phyloP scores from a whole-genome alignment of 805 yeast species.

The Metschnikowia lochheadii region DNA sequence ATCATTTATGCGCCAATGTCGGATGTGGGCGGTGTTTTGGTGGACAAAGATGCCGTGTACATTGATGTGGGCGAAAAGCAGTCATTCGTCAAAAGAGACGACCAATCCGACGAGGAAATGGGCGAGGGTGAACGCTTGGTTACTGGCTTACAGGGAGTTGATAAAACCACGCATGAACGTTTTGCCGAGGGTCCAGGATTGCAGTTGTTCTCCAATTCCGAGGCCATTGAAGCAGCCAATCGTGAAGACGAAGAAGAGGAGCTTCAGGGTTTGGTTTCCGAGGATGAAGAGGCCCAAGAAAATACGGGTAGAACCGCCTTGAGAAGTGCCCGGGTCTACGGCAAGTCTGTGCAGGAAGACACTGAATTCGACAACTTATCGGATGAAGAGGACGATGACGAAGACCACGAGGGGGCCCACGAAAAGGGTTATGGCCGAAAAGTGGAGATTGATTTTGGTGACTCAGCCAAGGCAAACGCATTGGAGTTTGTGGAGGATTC shows the following conservation, averaged over 20 bases:
- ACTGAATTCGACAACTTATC: slow-evolving; percentile 40
- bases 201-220: slow-evolving; percentile 65
- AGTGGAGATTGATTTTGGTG: slow-evolving; percentile 47
- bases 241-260: slow-evolving; percentile 38
- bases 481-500: slow-evolving; percentile 46
- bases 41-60: slow-evolving; percentile 96
- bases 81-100: slow-evolving; percentile 32
- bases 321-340: slow-evolving; percentile 56
- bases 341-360: slow-evolving; percentile 47
- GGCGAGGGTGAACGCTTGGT: slow-evolving; percentile 88
- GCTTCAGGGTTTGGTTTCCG: slow-evolving; percentile 29
- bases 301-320: slow-evolving; percentile 61
- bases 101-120: slow-evolving; percentile 54
- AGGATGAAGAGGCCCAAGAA: slow-evolving; percentile 27
- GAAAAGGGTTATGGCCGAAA: slow-evolving; percentile 28
- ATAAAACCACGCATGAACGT: slow-evolving; percentile 54
- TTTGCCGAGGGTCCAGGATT: slow-evolving; percentile 64
- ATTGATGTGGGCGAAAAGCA: slow-evolving; percentile 68
- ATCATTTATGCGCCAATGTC: slow-evolving; percentile 98
- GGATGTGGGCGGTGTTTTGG: slow-evolving; percentile 97
- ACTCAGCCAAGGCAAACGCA: slow-evolving; percentile 26
- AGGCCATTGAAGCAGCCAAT: slow-evolving; percentile 33
- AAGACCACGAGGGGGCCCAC: slow-evolving; percentile 30
- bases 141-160: slow-evolving; percentile 71
- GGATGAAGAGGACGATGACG: slow-evolving; percentile 41